Percentiles rank a stretch among this genome's conserved stretches.
phyloP scores from a whole-genome alignment of 352 stramenopile species.

The Phytopythium litorale region DNA sequence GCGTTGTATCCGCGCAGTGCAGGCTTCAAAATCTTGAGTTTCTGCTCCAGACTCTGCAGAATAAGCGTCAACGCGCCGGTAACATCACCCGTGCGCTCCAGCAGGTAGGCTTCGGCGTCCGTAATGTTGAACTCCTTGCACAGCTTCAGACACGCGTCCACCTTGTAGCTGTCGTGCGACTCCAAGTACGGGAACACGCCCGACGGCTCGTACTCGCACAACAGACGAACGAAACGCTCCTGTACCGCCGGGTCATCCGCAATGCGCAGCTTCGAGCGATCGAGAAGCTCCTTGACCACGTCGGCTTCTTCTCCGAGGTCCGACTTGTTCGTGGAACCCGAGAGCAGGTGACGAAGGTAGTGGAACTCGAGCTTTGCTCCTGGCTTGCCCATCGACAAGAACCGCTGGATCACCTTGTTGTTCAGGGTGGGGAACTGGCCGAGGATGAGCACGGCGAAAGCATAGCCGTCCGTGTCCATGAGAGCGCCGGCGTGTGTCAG shows the following conservation, averaged over 20 bases:
- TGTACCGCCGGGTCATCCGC: slow-evolving; percentile 79
- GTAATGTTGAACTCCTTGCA: slow-evolving; percentile 86
- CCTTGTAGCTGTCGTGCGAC: slow-evolving; percentile 86
- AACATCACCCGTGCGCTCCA: slow-evolving; percentile 92
- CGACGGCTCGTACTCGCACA: slow-evolving; percentile 77
- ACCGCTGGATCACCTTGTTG: slow-evolving; percentile 83
- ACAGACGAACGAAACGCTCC: slow-evolving; percentile 74
- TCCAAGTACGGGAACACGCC: slow-evolving; percentile 80
- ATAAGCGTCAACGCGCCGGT: slow-evolving; percentile 92
- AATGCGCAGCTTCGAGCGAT: slow-evolving; percentile 77
- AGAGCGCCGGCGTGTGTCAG: slow-evolving; percentile 70
- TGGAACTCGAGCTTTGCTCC: slow-evolving; percentile 76
- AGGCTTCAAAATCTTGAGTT: slow-evolving; percentile 89
- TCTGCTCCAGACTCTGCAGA: slow-evolving; percentile 90
- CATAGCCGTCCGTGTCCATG: slow-evolving; percentile 86
- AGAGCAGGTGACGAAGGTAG: slow-evolving; percentile 78
- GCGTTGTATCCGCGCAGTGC: slow-evolving; percentile 76
- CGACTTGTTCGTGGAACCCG: slow-evolving; percentile 37
- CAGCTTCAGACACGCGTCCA: slow-evolving; percentile 77
- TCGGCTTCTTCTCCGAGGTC: slow-evolving; percentile 64
- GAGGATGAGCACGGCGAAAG: slow-evolving; percentile 84
- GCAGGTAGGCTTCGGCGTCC: slow-evolving; percentile 88
- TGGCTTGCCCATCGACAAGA: slow-evolving; percentile 75
- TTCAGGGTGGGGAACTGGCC: slow-evolving; percentile 86
- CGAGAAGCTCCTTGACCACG: slow-evolving; percentile 73